Base-by-base conservation (phyloP, 257 asterid species). In the Avicennia marina region DNA sequence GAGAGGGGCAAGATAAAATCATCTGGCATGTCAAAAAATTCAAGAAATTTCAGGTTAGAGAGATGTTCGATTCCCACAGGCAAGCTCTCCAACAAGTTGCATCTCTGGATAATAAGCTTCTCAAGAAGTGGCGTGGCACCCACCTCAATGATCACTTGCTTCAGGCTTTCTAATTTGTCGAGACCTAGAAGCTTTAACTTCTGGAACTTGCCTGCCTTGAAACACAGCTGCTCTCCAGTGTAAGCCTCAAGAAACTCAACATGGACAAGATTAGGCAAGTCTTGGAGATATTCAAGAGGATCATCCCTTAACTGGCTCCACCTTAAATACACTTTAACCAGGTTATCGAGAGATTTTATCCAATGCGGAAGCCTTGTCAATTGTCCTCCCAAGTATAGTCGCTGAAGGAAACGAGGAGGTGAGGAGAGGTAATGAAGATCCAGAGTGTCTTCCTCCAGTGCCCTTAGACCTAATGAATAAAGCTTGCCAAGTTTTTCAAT, bases 201-300 rank as follows among this genome's bases (percentile, higher is more conserved):
- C 52, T 11, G 62, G 33, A 78, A 75, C 61, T 53, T 53, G 9
- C 71, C 75, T 0, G 66, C 71, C 40, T 40, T 59, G 40, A 80
- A 80, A 38, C 55, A 40, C 18, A 76, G 51, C 9, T 19, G 25
- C 15, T 62, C 51, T 16, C 73, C 79, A 11, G 52, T 70, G 51
- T 43, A 80, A n/a, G 75, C 75, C 19, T 2, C 62, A 21, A 59
- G 67, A 52, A 72, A 58, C 41, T 64, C 68, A 11, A 76, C 61
- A 25, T 68, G 68, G 39, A 68, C 65, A 9, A 76, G 70, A 34
- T 64, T 72, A 2, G 78, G 78, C 70, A 72, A 50, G 44, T 72
- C 82, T 68, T 72, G 71, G 16, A 76, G 76, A 52, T 47, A 47
- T 9, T 41, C 39, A 8, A 76, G 79, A 0, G 76, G 76, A 59